Evolutionary conservation across 176 grass and related monocot genomes (phyloP).

Genomic region (Raddia guianensis): DNA sequence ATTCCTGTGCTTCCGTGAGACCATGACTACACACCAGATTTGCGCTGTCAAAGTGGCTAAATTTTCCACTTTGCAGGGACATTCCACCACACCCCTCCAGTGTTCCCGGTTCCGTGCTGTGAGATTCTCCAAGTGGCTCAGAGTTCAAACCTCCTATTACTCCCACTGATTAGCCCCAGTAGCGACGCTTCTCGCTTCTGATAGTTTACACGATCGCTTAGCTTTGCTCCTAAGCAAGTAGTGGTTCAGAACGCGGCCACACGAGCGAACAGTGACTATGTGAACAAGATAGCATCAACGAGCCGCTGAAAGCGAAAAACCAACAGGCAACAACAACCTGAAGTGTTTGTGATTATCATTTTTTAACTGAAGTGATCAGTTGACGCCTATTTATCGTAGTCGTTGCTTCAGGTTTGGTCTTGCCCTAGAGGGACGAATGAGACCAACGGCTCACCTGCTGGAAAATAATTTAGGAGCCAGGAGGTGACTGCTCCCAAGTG

Average conservation of each 20-base stretch:
- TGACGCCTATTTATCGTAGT: not conserved
- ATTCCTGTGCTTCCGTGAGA: not conserved
- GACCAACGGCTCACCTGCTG: not conserved
- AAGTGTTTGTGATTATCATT: too few relatives aligned
- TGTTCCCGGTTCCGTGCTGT: slow-evolving; percentile 25
- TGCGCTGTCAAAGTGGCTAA: slow-evolving; percentile 21
- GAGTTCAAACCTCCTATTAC: slow-evolving; percentile 6
- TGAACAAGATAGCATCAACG: not conserved
- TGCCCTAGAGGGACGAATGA: not conserved
- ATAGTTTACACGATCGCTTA: not conserved
- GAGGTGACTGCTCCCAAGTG: not conserved
- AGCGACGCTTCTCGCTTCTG: not conserved
- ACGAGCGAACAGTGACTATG: not conserved
- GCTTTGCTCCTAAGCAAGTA: slow-evolving; percentile 4
- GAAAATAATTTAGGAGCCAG: not conserved
- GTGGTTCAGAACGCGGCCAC: not conserved
- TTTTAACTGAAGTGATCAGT: not conserved
- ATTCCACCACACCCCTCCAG: slow-evolving; percentile 24
- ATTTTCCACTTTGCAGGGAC: slow-evolving; percentile 5
- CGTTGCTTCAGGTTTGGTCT: slow-evolving; percentile 10
- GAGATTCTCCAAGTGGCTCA: slow-evolving; percentile 34
- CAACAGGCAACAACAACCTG: not conserved
- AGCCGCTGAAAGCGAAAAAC: not conserved
- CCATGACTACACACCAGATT: slow-evolving; percentile 13
- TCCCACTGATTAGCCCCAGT: not conserved